Evolutionary conservation across 768 basidiomycete species (phyloP).

Genomic region (Suillus fuscotomentosus): DNA sequence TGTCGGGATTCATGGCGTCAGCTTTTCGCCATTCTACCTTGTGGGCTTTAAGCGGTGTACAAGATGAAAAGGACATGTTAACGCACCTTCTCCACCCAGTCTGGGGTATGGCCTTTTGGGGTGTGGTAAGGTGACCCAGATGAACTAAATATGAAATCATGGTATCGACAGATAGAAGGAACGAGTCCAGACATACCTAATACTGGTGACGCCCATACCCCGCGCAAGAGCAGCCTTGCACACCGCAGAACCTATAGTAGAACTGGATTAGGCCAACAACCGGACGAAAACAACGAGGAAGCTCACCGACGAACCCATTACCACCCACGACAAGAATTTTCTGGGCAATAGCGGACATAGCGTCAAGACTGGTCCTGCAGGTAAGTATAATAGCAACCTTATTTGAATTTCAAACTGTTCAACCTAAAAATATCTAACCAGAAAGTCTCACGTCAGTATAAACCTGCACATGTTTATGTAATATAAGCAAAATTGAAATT

Average conservation of each 20-base stretch:
- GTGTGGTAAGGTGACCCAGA: conserved; percentile 85
- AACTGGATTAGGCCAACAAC: not conserved
- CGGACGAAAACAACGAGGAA: not conserved
- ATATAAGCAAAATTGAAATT: not conserved
- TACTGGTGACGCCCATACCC: conserved; percentile 85
- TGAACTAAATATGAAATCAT: conserved; percentile 50
- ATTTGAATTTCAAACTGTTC: too few relatives aligned
- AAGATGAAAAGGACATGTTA: too few relatives aligned
- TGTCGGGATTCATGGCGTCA: conserved; percentile 74
- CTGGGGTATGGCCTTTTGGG: conserved; percentile 83
- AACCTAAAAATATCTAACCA: not conserved
- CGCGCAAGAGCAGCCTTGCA: conserved; percentile 83
- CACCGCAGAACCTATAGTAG: conserved; percentile 77
- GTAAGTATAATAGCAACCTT: not conserved
- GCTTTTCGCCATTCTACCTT: conserved; percentile 89
- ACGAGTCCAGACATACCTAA: conserved; percentile 54
- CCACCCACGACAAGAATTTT: conserved; percentile 91
- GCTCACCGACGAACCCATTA: conserved; percentile 91
- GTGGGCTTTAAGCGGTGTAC: not conserved
- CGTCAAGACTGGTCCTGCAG: not conserved
- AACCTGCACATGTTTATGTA: not conserved
- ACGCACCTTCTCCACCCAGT: conserved; percentile 79
- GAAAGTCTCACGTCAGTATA: too few relatives aligned
- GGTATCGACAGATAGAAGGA: not conserved
- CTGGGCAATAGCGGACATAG: conserved; percentile 29